Base-by-base conservation (phyloP, 495 filamentous ascomycete genomes). In the Glonium stellatum region DNA sequence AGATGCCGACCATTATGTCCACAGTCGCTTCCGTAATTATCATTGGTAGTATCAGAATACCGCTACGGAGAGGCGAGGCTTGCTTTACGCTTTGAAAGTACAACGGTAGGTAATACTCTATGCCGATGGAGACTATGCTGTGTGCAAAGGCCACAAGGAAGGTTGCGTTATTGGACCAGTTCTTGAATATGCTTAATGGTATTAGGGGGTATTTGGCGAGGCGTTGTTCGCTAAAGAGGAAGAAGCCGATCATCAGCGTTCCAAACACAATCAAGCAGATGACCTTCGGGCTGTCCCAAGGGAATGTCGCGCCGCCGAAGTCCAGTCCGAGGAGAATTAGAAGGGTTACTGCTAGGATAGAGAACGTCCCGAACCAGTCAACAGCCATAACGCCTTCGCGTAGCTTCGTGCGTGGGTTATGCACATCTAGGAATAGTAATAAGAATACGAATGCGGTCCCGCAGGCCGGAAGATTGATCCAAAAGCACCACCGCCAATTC, bases 401-500 rank as follows among this genome's bases (percentile, higher is more conserved):
- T 10, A 85, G 69, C 5, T 72, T 71, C 0, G 83, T 86, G 54
- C 74, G 71, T 2, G 83, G 81, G 53, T 84, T 83, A 54, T 85
- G 76, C 19, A 87, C 78, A 66, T 87, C 76, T 41, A 79, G 69
- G 60, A 82, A 81, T 31, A 84, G 64, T 13, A 84, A 71, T 0
- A 91, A 71, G 0, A 87, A 75, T 13, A 81, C 57, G 36, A 86
- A 78, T 0, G 84, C 75, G 0, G 76, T 60, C 0, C 79, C 77
- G 5, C 76, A 81, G 39, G 86, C 75, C 0, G 87, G 87, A 1
- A 88, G 71, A 58, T 89, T 89, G 73, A 90, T 83, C 82, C 82
- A 89, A 68, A 87, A 90, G 34, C 79, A 80, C 77, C 84, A 87
- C 34, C 84, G 68, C 88, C 87, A 90, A 3, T 75, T 75, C 13